Evolutionary conservation across 2,329 filamentous ascomycete species (phyloP).

Genomic region (Stachybotrys echinatus): DNA sequence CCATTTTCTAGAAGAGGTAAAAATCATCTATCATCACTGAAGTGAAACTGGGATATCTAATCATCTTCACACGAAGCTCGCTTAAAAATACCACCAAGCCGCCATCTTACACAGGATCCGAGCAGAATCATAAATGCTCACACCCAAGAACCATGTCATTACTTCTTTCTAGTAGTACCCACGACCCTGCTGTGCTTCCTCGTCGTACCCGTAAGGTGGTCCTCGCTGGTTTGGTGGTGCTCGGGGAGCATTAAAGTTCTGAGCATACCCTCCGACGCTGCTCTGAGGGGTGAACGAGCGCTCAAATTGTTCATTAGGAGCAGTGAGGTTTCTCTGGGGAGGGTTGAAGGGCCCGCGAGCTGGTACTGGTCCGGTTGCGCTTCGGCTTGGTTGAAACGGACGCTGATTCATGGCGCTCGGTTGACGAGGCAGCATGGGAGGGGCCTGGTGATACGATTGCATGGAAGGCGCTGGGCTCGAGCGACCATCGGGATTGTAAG

Average conservation of each 20-base stretch:
- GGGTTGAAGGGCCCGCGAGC: constrained; percentile 26
- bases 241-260: background rate
- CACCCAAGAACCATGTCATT: background rate
- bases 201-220: constrained; percentile 29
- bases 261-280: constrained; percentile 7
- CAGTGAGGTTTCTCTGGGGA: constrained; percentile 41
- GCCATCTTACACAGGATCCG: background rate
- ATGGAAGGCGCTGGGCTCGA: constrained; percentile 26
- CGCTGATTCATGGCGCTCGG: constrained; percentile 16
- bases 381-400: constrained; percentile 25
- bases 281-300: constrained; percentile 20
- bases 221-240: constrained; percentile 15
- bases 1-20: too few relatives aligned
- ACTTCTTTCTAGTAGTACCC: constrained; percentile 16
- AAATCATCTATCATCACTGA: background rate
- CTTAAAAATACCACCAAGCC: background rate
- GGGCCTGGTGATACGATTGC: constrained; percentile 15
- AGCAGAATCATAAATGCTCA: background rate
- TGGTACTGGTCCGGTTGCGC: constrained; percentile 31
- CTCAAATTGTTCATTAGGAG: constrained; percentile 23
- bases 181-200: constrained; percentile 25
- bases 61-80: background rate
- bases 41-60: background rate
- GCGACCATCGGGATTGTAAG: constrained; percentile 24
- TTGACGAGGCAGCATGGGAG: constrained; percentile 9